Percentiles rank a stretch among this genome's conserved stretches.
phyloP scores from a whole-genome alignment of 768 basidiomycete genomes.

The Porphyrellus cyaneotinctus region DNA sequence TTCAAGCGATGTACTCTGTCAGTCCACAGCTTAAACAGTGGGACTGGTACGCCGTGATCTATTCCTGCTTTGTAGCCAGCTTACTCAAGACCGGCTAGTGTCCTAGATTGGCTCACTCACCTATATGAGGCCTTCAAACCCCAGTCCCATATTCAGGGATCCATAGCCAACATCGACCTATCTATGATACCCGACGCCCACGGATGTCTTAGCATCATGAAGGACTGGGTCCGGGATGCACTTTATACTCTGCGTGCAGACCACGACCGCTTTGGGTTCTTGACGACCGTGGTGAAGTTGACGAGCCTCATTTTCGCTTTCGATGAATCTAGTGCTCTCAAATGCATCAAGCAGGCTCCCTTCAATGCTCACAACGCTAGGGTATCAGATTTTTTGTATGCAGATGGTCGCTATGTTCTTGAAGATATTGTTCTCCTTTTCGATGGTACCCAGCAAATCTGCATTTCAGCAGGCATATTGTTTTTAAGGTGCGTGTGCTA shows the following conservation, averaged over 20 bases:
- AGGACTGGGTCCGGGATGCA: conserved; percentile 43
- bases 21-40: background rate
- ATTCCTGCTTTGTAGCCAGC: too few species aligned
- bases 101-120: conserved; percentile 34
- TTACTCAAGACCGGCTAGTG: background rate
- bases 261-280: conserved; percentile 11
- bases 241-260: conserved; percentile 35
- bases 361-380: conserved; percentile 21
- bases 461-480: conserved; percentile 33
- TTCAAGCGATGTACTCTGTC: conserved; percentile 31
- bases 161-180: conserved; percentile 33
- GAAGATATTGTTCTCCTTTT: conserved; percentile 31
- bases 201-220: conserved; percentile 35
- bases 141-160: conserved; percentile 43
- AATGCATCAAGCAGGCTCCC: conserved; percentile 34
- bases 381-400: conserved; percentile 8
- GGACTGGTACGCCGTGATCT: background rate
- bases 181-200: conserved; percentile 38
- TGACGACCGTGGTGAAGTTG: conserved; percentile 37
- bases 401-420: conserved; percentile 25
- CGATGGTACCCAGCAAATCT: conserved; percentile 24
- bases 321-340: conserved; percentile 32
- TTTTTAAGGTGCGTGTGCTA: conserved; percentile 36
- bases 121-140: conserved; percentile 52
- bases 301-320: conserved; percentile 37